A percentile compares a stretch with the other conserved stretches of the same genome.
Evolutionary conservation across 495 filamentous ascomycete genomes (phyloP).

Genomic region (Bryoglossum gracile): DNA sequence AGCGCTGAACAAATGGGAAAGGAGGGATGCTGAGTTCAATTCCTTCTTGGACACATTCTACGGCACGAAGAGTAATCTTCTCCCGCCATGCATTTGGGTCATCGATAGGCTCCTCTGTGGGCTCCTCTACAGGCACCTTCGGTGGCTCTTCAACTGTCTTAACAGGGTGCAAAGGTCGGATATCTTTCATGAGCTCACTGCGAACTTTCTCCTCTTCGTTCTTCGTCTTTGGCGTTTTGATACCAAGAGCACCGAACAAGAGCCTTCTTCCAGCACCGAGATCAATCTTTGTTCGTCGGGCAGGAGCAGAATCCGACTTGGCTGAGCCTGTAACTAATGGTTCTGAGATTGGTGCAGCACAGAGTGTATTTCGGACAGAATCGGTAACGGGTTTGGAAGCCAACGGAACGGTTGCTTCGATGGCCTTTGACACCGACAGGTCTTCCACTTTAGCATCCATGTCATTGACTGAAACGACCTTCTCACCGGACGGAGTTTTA

Average conservation of each 20-base stretch:
- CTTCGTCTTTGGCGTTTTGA: constrained; percentile 58
- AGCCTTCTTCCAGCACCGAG: constrained; percentile 57
- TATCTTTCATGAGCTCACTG: constrained; percentile 44
- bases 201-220: constrained; percentile 57
- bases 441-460: too few relatives aligned
- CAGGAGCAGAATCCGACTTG: constrained; percentile 7
- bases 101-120: constrained; percentile 15
- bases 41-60: constrained; percentile 76
- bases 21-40: constrained; percentile 69
- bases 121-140: too few relatives aligned
- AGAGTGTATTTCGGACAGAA: not conserved
- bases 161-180: constrained; percentile 25
- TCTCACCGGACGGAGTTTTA: too few relatives aligned
- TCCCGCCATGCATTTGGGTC: constrained; percentile 55
- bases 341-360: not conserved
- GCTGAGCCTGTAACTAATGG: constrained; percentile 2
- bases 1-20: constrained; percentile 85
- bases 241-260: constrained; percentile 66
- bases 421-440: not conserved
- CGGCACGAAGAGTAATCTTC: constrained; percentile 63
- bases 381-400: not conserved
- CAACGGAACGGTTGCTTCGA: not conserved
- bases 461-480: too few relatives aligned
- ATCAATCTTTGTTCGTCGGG: constrained; percentile 49
- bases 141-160: constrained; percentile 13